Conservation (phyloP, 768 basidiomycete species). For the Rhodocollybia butyracea region DNA sequence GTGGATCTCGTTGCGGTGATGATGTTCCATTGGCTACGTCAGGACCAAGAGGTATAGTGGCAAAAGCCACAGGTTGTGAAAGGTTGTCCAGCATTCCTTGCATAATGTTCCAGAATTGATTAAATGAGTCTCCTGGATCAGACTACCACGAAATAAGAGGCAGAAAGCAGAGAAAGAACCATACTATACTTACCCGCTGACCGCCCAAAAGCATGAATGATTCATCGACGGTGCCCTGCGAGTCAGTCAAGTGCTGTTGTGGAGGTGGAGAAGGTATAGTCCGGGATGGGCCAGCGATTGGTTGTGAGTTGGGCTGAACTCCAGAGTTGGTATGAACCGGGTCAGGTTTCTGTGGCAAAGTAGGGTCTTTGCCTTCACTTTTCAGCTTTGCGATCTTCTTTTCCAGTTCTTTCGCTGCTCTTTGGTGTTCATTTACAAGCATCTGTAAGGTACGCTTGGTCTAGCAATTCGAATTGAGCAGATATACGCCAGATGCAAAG, state of each 20-base stretch:
- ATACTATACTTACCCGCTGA: conserved; percentile 52
- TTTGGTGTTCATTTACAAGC: conserved; percentile 72
- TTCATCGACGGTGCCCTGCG: conserved; percentile 71
- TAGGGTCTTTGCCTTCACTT: conserved; percentile 76
- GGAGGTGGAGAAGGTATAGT: conserved; percentile 47
- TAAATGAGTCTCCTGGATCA: conserved; percentile 84
- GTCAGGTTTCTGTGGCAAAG: conserved; percentile 61
- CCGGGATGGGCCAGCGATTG: conserved; percentile 26
- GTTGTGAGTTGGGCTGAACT: conserved; percentile 28
- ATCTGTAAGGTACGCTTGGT: conserved; percentile 75
- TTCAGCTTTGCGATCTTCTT: conserved; percentile 67
- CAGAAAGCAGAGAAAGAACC: conserved; percentile 8
- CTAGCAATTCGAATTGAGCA: conserved; percentile 31
- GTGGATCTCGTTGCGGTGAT: conserved; percentile 22
- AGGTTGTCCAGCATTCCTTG: conserved; percentile 84
- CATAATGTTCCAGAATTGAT: conserved; percentile 86
- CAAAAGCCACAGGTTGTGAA: conserved; percentile 82
- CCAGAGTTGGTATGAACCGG: conserved; percentile 9
- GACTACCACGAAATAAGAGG: conserved; percentile 37
- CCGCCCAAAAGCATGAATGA: conserved; percentile 85
- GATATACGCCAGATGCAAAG: conserved; percentile 6
- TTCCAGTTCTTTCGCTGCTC: conserved; percentile 68
- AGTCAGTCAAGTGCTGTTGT: conserved; percentile 42
- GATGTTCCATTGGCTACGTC: conserved; percentile 25
- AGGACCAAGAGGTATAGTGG: conserved; percentile 69